Percentiles rank a stretch among this genome's conserved stretches.
Evolutionary conservation across 1,139 yeast genomes (phyloP).

Genomic region (Debaryomyces coudertii): DNA sequence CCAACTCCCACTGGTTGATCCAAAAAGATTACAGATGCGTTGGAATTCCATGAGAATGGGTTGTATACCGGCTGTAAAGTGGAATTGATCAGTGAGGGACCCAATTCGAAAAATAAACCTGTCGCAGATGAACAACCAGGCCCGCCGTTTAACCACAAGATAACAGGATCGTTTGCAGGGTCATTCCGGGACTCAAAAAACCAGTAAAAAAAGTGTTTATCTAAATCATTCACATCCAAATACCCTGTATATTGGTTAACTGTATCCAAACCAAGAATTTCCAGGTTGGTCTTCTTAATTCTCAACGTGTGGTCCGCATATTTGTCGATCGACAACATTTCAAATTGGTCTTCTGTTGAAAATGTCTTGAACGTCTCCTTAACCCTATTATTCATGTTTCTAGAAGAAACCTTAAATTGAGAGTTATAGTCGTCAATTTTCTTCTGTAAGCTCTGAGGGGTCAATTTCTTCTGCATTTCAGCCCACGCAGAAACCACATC

Average conservation of each 20-base stretch:
- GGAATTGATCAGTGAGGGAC: constrained; percentile 74
- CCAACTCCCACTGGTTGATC: constrained; percentile 97
- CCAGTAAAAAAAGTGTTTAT: constrained; percentile 85
- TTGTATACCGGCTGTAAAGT: constrained; percentile 72
- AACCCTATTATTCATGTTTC: constrained; percentile 18
- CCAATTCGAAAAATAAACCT: constrained; percentile 90
- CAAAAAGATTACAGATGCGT: constrained; percentile 87
- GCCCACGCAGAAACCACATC: constrained; percentile 28
- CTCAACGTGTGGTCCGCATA: constrained; percentile 44
- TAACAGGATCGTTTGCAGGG: constrained; percentile 81
- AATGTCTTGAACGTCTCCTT: constrained; percentile 7
- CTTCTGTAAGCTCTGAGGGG: constrained; percentile 20
- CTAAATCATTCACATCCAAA: constrained; percentile 56
- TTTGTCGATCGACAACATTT: constrained; percentile 25
- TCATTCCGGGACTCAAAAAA: constrained; percentile 89
- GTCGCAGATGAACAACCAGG: constrained; percentile 58
- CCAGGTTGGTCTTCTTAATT: constrained; percentile 45
- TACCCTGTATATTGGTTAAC: constrained; percentile 69
- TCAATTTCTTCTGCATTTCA: constrained; percentile 23
- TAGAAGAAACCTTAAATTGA: constrained; percentile 12
- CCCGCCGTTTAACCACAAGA: constrained; percentile 57
- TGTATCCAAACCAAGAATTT: constrained; percentile 51
- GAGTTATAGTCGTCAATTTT: constrained; percentile 25
- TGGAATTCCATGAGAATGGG: constrained; percentile 84
- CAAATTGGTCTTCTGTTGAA: constrained; percentile 18